A percentile compares a stretch with the other conserved stretches of the same genome.
Evolutionary conservation across 176 grass and related monocot genomes (phyloP).

Genomic region (Carex myosuroides): DNA sequence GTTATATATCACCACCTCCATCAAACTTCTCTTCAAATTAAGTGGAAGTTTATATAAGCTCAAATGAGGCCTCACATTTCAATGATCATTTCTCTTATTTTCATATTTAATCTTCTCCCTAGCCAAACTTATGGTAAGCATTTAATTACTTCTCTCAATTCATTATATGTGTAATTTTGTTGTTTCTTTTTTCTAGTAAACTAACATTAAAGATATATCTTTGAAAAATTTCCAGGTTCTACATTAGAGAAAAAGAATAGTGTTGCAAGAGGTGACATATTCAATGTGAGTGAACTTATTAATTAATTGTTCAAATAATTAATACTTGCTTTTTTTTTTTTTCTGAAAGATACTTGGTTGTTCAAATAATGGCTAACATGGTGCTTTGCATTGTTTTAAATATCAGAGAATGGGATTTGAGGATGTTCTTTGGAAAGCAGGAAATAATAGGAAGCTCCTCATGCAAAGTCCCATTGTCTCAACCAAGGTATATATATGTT

Average conservation of each 20-base stretch:
- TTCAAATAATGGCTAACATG: background rate
- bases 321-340: too few relatives aligned
- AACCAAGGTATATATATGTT: conserved; percentile 6
- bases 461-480: conserved; percentile 3
- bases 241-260: conserved; percentile 36
- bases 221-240: conserved; percentile 38
- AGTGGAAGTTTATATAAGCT: conserved; percentile 8
- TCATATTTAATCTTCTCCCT: conserved; percentile 42
- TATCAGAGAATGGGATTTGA: background rate
- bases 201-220: background rate
- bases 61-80: conserved; percentile 50
- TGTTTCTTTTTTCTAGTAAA: background rate
- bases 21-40: background rate
- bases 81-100: conserved; percentile 28
- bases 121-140: conserved; percentile 50
- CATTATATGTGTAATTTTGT: background rate
- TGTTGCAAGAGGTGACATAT: conserved; percentile 26
- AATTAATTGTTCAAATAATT: too few relatives aligned
- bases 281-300: conserved; percentile 12
- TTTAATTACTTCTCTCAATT: conserved; percentile 5
- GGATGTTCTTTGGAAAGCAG: conserved; percentile 11
- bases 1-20: background rate
- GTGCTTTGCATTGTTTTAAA: background rate
- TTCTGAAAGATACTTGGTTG: background rate
- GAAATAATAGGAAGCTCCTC: conserved; percentile 28